Base-by-base conservation (phyloP, 495 filamentous ascomycete species). In the Xylaria nigripes region DNA sequence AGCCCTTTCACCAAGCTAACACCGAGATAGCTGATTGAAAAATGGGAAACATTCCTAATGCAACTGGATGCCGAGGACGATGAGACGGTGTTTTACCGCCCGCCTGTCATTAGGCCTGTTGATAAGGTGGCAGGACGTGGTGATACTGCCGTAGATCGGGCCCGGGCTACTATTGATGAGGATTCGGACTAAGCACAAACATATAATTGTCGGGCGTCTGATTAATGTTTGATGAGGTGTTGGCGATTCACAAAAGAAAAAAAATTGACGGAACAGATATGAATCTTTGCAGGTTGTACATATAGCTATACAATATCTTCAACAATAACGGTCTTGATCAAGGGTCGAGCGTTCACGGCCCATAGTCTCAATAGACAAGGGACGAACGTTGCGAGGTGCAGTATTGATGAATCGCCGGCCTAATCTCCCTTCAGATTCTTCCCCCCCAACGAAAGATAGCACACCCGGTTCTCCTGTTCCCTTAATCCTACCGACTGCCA, bases 11-110 rank as follows among this genome's bases (percentile, higher is more conserved):
- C 45, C 8, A 50, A 54, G 7, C 45, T 49, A 42, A 42, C 45
- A 1, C 18, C 6, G 19, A 8, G 6, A 41, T 61, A 98, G 93
- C 78, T 98, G 61, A 98, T 98, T 61, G 93, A 98, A 68, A 80
- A 96, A 29, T 98, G 93, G 93, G 93, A 98, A 68, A 96, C 93
- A 2, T 98, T 94, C 76, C 76, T 98, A 7, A 80, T 96, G 77
- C 92, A 95, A 64, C 76, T 98, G 10, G 94, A 97, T 62, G 85
- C 89, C 25, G 90, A 93, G 59, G 91, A 96, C 56, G 90, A 96
- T 54, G 89, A 86, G 30, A 78, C 83, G 32, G 85, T 84, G 0
- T 88, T 86, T 62, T 91, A 87, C 61, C 82, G 80, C 19, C 82
- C 86, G 7, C 76, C 80, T 21, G 69, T 77, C 7, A 69, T 72